Evolutionary conservation across 768 basidiomycete genomes (phyloP), one percentile per base, ranked within the genome.

Genomic region (Cyathus striatus): DNA sequence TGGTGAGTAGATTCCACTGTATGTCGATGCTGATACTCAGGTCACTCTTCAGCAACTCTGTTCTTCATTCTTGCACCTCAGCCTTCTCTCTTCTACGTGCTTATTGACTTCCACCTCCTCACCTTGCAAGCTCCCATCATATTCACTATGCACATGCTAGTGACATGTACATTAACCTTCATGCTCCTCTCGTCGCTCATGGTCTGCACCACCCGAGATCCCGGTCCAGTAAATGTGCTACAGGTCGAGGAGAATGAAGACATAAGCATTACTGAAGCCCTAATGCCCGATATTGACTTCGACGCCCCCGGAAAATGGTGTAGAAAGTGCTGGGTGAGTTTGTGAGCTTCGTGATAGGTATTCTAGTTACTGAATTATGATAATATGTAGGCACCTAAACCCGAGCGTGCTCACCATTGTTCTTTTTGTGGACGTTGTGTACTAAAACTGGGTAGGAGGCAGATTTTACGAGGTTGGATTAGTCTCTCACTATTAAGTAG

Each of bases 351-450:
- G 23, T 36, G 38, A 36, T 23, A 22, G 34, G 9, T n/a, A 14
- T 12, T 21, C 2, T 26, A 25, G 34, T 40, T 45, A 36, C 41
- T 42, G 12, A 7, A 23, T 13, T n/a, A n/a, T 16, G 17, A 4
- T 38, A 10, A 10, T 45, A n/a, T n/a, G n/a, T n/a, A 75, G 75
- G 78, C 70, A 34, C 81, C 85, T 0, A 89, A 86, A 62, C 86
- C 88, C 4, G 87, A 90, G 51, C 71, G 90, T 38, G 63, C 86
- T 2, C 89, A 91, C 54, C 89, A 92, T 54, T 92, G 87, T 54
- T 74, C 70, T 12, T 57, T 74, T 23, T 92, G 89, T 57, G 78
- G 79, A 26, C 74, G 86, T 26, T 91, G 90, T 56, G 83, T 90
- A 9, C 63, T 91, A 27, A 91, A 90, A 64, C 83, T 90, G 85